phyloP scores from a whole-genome alignment of 345 rosid genomes.

The Aurinia saxatilis region DNA sequence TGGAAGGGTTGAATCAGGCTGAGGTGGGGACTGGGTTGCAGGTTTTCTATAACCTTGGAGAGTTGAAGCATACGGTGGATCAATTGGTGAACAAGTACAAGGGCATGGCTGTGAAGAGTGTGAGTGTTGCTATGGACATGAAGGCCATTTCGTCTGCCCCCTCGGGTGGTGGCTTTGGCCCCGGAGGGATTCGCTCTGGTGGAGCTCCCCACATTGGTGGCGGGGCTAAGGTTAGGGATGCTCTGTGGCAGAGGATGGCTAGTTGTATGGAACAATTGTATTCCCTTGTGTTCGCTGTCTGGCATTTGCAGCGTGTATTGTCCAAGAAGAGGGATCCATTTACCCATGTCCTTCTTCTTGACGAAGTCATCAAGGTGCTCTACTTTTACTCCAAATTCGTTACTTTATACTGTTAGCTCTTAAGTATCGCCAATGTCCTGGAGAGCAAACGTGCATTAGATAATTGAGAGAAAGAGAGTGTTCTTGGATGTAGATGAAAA shows the following conservation, averaged over 20 bases:
- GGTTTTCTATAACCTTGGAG: slow-evolving; percentile 93
- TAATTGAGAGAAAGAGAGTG: background rate
- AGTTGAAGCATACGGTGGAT: slow-evolving; percentile 69
- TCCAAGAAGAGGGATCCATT: slow-evolving; percentile 98
- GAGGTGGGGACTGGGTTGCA: slow-evolving; percentile 97
- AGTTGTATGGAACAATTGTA: slow-evolving; percentile 84
- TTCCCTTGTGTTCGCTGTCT: slow-evolving; percentile 72
- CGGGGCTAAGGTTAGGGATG: slow-evolving; percentile 80
- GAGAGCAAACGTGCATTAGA: background rate
- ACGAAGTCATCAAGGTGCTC: slow-evolving; percentile 82
- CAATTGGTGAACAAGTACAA: slow-evolving; percentile 73
- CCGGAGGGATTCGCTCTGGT: slow-evolving; percentile 89
- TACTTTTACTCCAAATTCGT: background rate
- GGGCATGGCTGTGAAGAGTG: slow-evolving; percentile 73
- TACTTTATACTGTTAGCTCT: background rate
- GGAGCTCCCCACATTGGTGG: slow-evolving; percentile 96
- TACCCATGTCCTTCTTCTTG: slow-evolving; percentile 84
- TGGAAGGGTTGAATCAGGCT: slow-evolving; percentile 95
- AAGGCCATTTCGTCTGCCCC: slow-evolving; percentile 68
- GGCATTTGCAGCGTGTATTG: slow-evolving; percentile 97
- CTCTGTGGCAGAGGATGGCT: slow-evolving; percentile 85
- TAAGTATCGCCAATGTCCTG: background rate
- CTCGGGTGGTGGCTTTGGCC: slow-evolving; percentile 55
- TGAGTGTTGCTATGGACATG: slow-evolving; percentile 79
- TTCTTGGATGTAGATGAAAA: background rate